A percentile compares a stretch with the other conserved stretches of the same genome.
Evolutionary conservation across 805 yeast genomes (phyloP).

Genomic region (Grigorovia jiainica): DNA sequence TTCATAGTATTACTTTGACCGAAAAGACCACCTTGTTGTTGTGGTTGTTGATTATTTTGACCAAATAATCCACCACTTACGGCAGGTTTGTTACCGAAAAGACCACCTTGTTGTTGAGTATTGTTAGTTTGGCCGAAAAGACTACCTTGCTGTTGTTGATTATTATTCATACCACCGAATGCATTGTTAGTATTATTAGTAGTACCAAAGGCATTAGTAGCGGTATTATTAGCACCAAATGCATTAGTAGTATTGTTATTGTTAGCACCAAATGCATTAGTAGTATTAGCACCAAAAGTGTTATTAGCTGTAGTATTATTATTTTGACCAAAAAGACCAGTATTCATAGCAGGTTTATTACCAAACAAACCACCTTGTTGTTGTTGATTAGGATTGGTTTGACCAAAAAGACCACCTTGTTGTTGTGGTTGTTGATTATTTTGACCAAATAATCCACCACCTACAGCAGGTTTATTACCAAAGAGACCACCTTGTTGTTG

Average conservation of each 20-base stretch:
- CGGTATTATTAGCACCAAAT: conserved; percentile 12
- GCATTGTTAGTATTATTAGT: too few relatives aligned
- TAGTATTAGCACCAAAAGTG: conserved; percentile 8
- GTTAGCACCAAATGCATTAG: conserved; percentile 9
- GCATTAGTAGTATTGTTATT: conserved; percentile 25
- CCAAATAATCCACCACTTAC: conserved; percentile 17
- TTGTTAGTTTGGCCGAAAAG: conserved; percentile 13
- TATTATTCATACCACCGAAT: conserved; percentile 18
- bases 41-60: conserved; percentile 15
- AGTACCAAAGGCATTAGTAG: too few relatives aligned
- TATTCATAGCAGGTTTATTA: conserved; percentile 9
- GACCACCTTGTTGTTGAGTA: conserved; percentile 9
- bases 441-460: conserved; percentile 30
- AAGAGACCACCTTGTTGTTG: conserved; percentile 15
- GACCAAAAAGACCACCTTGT: conserved; percentile 22
- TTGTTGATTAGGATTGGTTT: conserved; percentile 14
- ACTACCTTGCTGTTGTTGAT: conserved; percentile 17
- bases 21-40: conserved; percentile 19
- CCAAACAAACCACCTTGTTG: conserved; percentile 15
- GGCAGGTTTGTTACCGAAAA: conserved; percentile 15
- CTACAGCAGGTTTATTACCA: conserved; percentile 5
- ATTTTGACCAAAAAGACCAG: conserved; percentile 16
- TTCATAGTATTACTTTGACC: conserved; percentile 20
- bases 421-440: conserved; percentile 15
- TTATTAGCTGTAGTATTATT: conserved; percentile 8